phyloP scores from a whole-genome alignment of 2,329 filamentous ascomycete species.

The Ilyonectria robusta region DNA sequence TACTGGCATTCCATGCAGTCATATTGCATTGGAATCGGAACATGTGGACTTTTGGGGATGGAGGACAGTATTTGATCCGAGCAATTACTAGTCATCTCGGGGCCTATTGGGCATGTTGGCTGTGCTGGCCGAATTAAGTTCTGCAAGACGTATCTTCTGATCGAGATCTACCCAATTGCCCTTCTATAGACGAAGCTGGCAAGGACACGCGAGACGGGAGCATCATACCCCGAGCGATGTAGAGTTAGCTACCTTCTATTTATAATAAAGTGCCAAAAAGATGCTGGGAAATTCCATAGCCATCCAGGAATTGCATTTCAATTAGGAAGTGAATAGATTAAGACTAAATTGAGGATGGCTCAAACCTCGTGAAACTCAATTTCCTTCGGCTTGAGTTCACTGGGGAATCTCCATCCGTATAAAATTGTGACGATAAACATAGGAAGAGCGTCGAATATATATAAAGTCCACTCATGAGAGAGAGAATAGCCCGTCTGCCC shows the following conservation, averaged over 20 bases:
- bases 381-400: not conserved
- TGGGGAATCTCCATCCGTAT: constrained; percentile 10
- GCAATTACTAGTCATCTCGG: constrained; percentile 5
- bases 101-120: constrained; percentile 1
- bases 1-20: constrained; percentile 19
- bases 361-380: not conserved
- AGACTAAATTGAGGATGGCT: too few species aligned
- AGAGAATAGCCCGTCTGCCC: not conserved
- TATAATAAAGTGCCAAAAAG: too few species aligned
- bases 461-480: not conserved
- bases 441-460: not conserved
- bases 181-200: too few species aligned
- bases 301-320: too few species aligned
- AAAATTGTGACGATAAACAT: constrained; percentile 9
- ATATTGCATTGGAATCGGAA: constrained; percentile 7
- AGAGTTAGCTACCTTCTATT: too few species aligned
- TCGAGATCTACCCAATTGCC: not conserved
- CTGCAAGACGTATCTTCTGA: not conserved
- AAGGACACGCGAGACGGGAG: too few species aligned
- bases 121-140: constrained; percentile 5
- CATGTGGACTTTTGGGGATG: constrained; percentile 10
- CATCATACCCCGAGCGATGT: too few species aligned
- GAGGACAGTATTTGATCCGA: constrained; percentile 7
- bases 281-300: too few species aligned
- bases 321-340: too few species aligned